phyloP scores from a whole-genome alignment of 1,139 yeast species.

The Taphrina populina region DNA sequence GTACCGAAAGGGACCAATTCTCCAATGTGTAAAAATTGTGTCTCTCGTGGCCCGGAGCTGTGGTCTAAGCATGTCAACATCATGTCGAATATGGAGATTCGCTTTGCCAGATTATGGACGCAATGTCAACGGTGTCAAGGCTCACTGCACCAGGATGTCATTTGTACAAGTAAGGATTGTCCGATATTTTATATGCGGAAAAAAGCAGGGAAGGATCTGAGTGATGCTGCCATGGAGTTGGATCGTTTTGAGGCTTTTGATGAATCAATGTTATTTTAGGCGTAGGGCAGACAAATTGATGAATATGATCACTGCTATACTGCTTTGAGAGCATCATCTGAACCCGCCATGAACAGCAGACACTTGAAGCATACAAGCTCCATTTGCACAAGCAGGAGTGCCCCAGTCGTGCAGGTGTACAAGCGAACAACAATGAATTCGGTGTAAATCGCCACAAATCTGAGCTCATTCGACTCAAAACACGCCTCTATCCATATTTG shows the following conservation, averaged over 20 bases:
- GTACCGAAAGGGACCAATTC: constrained; percentile 63
- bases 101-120: constrained; percentile 91
- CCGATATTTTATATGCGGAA: constrained; percentile 97
- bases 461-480: too few relatives aligned
- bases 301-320: too few relatives aligned
- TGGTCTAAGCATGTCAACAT: constrained; percentile 77
- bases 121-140: constrained; percentile 99
- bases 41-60: constrained; percentile 67
- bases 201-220: constrained; percentile 50
- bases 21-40: constrained; percentile 80
- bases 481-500: too few relatives aligned
- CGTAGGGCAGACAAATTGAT: too few relatives aligned
- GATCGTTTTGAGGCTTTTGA: constrained; percentile 29
- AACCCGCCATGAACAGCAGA: too few relatives aligned
- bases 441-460: too few relatives aligned
- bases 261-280: constrained; percentile 7
- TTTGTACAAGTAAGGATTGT: constrained; percentile 93
- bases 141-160: constrained; percentile 88
- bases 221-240: constrained; percentile 20
- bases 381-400: too few relatives aligned
- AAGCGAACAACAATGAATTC: too few relatives aligned
- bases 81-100: constrained; percentile 75
- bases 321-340: too few relatives aligned
- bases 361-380: too few relatives aligned
- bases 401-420: too few relatives aligned